These are phyloP conservation scores for Casuarina glauca DNA, from an alignment of 306 rosid species.

Conservation along the genomic window DNA sequence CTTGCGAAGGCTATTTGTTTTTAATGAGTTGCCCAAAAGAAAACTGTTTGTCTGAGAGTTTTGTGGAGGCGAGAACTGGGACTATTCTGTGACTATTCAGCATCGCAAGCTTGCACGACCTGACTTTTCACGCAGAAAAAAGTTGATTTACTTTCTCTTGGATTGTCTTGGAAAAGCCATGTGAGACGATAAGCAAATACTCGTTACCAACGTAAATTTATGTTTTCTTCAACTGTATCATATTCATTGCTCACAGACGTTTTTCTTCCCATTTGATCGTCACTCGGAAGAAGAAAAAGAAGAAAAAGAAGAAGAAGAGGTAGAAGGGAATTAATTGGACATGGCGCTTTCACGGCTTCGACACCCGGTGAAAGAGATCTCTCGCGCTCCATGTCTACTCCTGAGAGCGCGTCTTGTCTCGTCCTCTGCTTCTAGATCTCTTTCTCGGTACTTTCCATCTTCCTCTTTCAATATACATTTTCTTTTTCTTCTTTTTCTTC, in stretches of 20 bases:
- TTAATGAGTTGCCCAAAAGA: too few relatives aligned
- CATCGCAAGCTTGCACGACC: neutral
- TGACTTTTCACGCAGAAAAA: neutral
- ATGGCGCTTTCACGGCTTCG: slow-evolving; percentile 95
- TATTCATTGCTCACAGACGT: neutral
- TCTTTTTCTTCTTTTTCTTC: neutral
- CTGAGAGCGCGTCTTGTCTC: slow-evolving; percentile 58
- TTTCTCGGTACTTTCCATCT: slow-evolving; percentile 43
- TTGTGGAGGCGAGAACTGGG: neutral
- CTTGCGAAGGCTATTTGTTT: too few relatives aligned
- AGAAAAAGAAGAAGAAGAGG: neutral
- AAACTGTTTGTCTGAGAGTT: too few relatives aligned
- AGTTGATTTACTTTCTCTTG: neutral
- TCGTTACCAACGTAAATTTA: neutral
- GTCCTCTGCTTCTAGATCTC: slow-evolving; percentile 56
- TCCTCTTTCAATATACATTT: neutral
- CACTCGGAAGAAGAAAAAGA: neutral
- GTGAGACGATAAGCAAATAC: neutral
- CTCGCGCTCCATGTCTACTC: slow-evolving; percentile 45
- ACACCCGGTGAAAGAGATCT: slow-evolving; percentile 51
- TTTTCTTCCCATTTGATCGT: neutral
- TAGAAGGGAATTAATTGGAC: neutral
- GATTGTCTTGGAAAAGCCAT: neutral
- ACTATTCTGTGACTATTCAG: neutral
- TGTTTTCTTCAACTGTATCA: neutral